Evolutionary conservation across 345 rosid species (phyloP).

Genomic region (Brassica juncea): DNA sequence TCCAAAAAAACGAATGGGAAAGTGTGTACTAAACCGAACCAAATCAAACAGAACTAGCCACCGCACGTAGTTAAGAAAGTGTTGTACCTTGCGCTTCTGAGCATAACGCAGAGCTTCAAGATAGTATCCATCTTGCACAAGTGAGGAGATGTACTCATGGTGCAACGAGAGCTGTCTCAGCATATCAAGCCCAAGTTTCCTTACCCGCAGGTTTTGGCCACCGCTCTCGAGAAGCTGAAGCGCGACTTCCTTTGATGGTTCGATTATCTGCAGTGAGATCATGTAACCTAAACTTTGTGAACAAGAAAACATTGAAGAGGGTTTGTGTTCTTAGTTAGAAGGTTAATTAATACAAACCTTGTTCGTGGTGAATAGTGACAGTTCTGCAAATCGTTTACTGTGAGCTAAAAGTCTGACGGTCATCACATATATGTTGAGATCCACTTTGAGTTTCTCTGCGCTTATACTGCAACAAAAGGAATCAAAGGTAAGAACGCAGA

Average conservation of each 20-base stretch:
- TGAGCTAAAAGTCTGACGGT: conserved; percentile 67
- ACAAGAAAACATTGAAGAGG: neutral
- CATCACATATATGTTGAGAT: conserved; percentile 71
- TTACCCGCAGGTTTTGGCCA: conserved; percentile 58
- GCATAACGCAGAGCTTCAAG: conserved; percentile 88
- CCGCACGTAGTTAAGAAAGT: neutral
- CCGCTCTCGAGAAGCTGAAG: conserved; percentile 85
- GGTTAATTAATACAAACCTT: conserved; percentile 54
- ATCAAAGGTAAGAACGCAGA: conserved; percentile 4
- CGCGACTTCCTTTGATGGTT: conserved; percentile 96
- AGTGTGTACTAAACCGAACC: neutral
- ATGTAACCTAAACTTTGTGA: conserved; percentile 15
- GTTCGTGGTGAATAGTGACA: conserved; percentile 67
- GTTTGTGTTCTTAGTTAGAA: neutral
- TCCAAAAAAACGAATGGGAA: neutral
- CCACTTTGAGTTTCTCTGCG: conserved; percentile 76
- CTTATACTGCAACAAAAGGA: conserved; percentile 57
- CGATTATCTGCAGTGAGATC: conserved; percentile 63
- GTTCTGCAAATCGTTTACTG: conserved; percentile 73
- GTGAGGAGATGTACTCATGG: conserved; percentile 70
- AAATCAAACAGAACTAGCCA: neutral
- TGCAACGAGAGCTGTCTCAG: conserved; percentile 86
- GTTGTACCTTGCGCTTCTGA: conserved; percentile 77
- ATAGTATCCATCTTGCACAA: conserved; percentile 88
- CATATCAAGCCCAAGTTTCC: conserved; percentile 95